Conservation (phyloP, 495 filamentous ascomycete species). For the Aspergillus carlsbadensis region DNA sequence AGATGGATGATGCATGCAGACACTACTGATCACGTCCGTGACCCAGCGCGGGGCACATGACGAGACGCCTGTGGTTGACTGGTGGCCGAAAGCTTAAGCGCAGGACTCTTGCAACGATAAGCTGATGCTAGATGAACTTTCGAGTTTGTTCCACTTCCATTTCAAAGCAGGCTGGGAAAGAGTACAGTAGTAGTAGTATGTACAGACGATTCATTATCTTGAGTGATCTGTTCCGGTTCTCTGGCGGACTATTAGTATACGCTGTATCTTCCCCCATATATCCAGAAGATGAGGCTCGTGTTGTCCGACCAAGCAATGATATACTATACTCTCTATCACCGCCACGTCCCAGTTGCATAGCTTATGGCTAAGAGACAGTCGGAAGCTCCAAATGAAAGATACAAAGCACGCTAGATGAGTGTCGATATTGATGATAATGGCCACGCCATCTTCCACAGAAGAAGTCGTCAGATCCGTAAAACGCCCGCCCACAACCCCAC, state of each 20-base stretch:
- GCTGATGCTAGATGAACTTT: background rate
- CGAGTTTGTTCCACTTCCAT: too few species aligned
- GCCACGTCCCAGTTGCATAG: background rate
- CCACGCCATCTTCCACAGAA: slow-evolving; percentile 38
- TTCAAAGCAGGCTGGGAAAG: too few species aligned
- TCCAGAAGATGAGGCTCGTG: too few species aligned
- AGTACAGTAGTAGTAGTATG: too few species aligned
- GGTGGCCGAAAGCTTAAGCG: too few species aligned
- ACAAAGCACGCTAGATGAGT: slow-evolving; percentile 46
- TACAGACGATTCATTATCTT: background rate
- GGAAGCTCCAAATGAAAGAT: slow-evolving; percentile 24
- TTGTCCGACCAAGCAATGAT: too few species aligned
- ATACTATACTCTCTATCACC: background rate
- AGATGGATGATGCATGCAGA: background rate
- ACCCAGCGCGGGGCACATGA: slow-evolving; percentile 24
- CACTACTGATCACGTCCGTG: background rate
- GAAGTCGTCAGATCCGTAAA: slow-evolving; percentile 46
- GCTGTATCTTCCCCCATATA: background rate
- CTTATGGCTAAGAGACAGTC: background rate
- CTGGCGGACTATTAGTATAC: too few species aligned
- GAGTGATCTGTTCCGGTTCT: too few species aligned
- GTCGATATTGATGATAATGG: slow-evolving; percentile 43
- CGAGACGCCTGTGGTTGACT: slow-evolving; percentile 1
- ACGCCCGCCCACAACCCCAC: slow-evolving; percentile 43
- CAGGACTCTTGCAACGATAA: too few species aligned